These are phyloP conservation scores for Earliella scabrosa DNA, from an alignment of 1,284 basidiomycete genomes.

Conservation along the genomic window DNA sequence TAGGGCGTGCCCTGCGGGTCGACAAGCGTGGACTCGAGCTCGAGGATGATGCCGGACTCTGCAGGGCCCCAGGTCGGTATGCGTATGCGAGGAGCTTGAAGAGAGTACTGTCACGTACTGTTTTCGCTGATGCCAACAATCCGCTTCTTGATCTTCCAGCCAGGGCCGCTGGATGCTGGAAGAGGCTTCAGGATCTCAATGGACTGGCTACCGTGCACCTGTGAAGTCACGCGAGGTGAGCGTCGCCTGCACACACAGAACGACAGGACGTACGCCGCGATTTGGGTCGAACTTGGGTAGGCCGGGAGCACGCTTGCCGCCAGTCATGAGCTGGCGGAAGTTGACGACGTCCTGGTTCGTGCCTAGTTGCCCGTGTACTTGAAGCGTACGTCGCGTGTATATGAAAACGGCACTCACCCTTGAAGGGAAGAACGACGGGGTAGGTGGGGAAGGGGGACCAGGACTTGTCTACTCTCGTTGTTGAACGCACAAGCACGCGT, in stretches of 20 bases:
- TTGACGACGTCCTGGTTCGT: constrained; percentile 65
- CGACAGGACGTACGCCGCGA: constrained; percentile 57
- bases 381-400: too few relatives aligned
- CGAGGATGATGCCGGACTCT: constrained; percentile 81
- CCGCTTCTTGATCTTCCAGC: constrained; percentile 67
- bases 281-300: constrained; percentile 70
- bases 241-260: too few relatives aligned
- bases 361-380: too few relatives aligned
- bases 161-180: constrained; percentile 65
- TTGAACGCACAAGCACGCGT: not conserved
- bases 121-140: constrained; percentile 77
- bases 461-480: constrained; percentile 43
- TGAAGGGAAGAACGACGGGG: constrained; percentile 56
- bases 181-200: constrained; percentile 75
- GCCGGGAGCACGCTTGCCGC: constrained; percentile 52
- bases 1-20: constrained; percentile 68
- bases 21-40: constrained; percentile 63
- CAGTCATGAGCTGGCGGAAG: constrained; percentile 58
- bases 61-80: not conserved
- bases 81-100: constrained; percentile 45
- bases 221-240: too few relatives aligned
- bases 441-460: constrained; percentile 61
- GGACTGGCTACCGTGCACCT: constrained; percentile 75
- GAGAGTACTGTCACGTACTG: constrained; percentile 62
- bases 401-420: constrained; percentile 51